Evolutionary conservation across 2,329 filamentous ascomycete species (phyloP).

Genomic region (Penicillium sp.): DNA sequence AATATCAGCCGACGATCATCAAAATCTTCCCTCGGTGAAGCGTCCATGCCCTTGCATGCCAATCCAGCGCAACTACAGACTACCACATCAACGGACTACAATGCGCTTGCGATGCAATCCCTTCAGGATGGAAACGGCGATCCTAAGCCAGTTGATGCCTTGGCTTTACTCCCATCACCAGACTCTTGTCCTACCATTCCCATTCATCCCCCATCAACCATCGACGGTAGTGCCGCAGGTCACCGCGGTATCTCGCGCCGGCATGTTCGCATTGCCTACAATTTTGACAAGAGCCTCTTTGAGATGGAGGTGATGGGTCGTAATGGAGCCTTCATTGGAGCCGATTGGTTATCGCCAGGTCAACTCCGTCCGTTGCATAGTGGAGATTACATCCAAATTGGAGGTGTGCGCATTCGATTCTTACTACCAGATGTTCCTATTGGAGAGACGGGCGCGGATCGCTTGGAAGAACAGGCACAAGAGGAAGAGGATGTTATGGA

Average conservation of each 20-base stretch:
- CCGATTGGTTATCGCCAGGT: slow-evolving; percentile 49
- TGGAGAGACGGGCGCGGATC: slow-evolving; percentile 50
- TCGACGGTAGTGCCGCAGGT: slow-evolving; percentile 47
- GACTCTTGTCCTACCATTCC: slow-evolving; percentile 58
- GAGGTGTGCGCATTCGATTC: slow-evolving; percentile 58
- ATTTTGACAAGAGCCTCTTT: slow-evolving; percentile 57
- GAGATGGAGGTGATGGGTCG: slow-evolving; percentile 60
- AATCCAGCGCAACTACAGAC: slow-evolving; percentile 41
- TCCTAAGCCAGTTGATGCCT: slow-evolving; percentile 47
- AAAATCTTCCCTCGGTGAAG: slow-evolving; percentile 48
- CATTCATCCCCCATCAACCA: slow-evolving; percentile 56
- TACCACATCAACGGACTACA: slow-evolving; percentile 41
- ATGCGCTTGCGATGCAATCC: slow-evolving; percentile 48
- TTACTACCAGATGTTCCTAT: slow-evolving; percentile 54
- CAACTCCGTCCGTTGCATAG: slow-evolving; percentile 54
- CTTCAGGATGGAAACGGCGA: slow-evolving; percentile 37
- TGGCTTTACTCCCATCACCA: slow-evolving; percentile 52
- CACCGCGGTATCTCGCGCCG: slow-evolving; percentile 63
- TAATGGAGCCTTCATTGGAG: slow-evolving; percentile 59
- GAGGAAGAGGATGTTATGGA: slow-evolving; percentile 35
- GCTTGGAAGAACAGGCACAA: slow-evolving; percentile 43
- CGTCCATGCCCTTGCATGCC: slow-evolving; percentile 35
- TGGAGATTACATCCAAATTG: slow-evolving; percentile 60
- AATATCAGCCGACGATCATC: slow-evolving; percentile 51
- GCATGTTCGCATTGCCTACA: slow-evolving; percentile 63